Percentiles rank a stretch among this genome's conserved stretches.
Conservation (phyloP, 2,329 filamentous ascomycete genomes). For the Diplodia intermedia region DNA sequence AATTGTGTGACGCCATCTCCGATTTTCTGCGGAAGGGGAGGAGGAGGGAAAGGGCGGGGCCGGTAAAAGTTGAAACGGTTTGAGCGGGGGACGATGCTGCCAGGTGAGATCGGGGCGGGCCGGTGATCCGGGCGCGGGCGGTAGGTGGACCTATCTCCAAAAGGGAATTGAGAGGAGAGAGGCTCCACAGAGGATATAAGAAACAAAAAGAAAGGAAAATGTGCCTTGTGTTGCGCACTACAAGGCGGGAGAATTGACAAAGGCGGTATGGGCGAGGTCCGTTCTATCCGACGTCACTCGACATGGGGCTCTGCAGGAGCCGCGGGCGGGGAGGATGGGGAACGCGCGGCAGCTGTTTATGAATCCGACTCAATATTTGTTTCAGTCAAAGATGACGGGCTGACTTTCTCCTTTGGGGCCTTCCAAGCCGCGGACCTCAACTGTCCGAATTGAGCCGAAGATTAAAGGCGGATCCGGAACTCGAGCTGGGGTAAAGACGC, state of each 20-base stretch:
- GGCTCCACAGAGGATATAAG: too few species aligned
- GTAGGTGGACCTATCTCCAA: neutral
- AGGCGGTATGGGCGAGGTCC: neutral
- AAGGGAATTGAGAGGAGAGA: neutral
- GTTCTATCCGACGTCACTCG: neutral
- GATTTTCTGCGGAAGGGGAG: neutral
- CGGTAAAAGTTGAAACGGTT: too few species aligned
- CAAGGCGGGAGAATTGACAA: neutral
- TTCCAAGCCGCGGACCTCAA: too few species aligned
- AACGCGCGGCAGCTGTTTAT: neutral
- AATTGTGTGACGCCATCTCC: neutral
- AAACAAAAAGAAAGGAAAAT: too few species aligned
- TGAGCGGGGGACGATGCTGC: too few species aligned
- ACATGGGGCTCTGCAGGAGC: neutral
- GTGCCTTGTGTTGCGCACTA: too few species aligned
- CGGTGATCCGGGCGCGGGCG: too few species aligned
- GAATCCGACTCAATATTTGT: neutral
- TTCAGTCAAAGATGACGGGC: neutral
- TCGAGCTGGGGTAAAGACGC: neutral
- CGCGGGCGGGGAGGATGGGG: neutral
- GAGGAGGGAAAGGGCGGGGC: neutral
- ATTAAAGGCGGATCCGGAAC: neutral
- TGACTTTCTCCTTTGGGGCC: too few species aligned
- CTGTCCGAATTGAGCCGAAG: neutral
- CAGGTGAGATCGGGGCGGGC: too few species aligned